phyloP scores from a whole-genome alignment of 345 rosid species.

The Lepidium sativum region DNA sequence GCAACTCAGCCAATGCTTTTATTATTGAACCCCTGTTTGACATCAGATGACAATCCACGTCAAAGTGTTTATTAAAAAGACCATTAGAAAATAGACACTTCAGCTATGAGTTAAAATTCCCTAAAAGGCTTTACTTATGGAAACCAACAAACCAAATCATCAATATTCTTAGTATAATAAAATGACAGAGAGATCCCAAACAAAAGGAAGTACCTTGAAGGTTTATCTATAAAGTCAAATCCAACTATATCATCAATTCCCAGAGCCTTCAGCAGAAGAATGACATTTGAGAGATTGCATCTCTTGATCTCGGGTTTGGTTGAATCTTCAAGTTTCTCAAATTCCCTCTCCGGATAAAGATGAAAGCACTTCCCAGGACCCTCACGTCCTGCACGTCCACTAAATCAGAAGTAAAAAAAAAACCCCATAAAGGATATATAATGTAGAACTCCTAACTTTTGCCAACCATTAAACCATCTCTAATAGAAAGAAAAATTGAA shows the following conservation, averaged over 20 bases:
- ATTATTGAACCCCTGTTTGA: slow-evolving; percentile 62
- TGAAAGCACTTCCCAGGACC: slow-evolving; percentile 94
- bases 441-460: neutral
- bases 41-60: slow-evolving; percentile 7
- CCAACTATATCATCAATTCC: slow-evolving; percentile 88
- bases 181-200: neutral
- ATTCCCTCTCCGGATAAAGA: slow-evolving; percentile 81
- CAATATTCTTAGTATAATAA: neutral
- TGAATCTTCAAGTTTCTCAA: slow-evolving; percentile 84
- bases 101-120: neutral
- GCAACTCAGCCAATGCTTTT: slow-evolving; percentile 77
- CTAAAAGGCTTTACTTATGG: neutral
- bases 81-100: too few relatives aligned
- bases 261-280: slow-evolving; percentile 86
- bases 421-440: neutral
- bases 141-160: neutral
- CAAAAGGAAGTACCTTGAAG: slow-evolving; percentile 50
- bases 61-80: neutral
- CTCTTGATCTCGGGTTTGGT: slow-evolving; percentile 89
- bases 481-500: neutral
- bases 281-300: slow-evolving; percentile 84
- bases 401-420: slow-evolving; percentile 29
- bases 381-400: slow-evolving; percentile 98
- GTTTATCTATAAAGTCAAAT: slow-evolving; percentile 89
- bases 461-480: slow-evolving; percentile 10